Percentiles rank a stretch among this genome's conserved stretches.
These are phyloP conservation scores for Colletotrichum chrysophilum DNA, from an alignment of 2,329 filamentous ascomycete species.

Conservation along the genomic window DNA sequence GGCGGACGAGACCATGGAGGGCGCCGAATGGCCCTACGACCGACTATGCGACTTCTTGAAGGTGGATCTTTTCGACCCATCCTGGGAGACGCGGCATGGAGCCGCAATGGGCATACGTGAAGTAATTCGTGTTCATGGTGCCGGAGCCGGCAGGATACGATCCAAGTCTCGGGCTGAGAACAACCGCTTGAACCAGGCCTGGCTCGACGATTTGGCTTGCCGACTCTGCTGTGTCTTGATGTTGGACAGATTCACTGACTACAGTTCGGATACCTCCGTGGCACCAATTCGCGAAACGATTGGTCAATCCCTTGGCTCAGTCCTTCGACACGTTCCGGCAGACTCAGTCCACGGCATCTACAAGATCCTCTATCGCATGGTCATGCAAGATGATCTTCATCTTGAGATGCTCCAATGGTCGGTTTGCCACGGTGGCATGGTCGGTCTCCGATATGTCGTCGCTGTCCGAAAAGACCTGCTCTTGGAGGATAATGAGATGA, in stretches of 20 bases:
- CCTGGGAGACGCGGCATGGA: conserved; percentile 95
- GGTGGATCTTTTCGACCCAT: conserved; percentile 89
- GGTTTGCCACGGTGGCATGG: conserved; percentile 97
- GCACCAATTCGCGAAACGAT: conserved; percentile 95
- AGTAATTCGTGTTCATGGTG: conserved; percentile 88
- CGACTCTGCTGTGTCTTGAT: conserved; percentile 95
- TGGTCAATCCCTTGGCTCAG: conserved; percentile 89
- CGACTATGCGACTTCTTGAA: conserved; percentile 92
- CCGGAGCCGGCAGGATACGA: conserved; percentile 79
- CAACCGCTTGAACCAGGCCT: conserved; percentile 77
- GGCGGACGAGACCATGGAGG: conserved; percentile 76
- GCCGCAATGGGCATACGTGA: conserved; percentile 95
- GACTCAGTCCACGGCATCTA: conserved; percentile 86
- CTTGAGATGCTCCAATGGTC: conserved; percentile 84
- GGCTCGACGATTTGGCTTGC: conserved; percentile 95
- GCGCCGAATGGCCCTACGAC: conserved; percentile 92
- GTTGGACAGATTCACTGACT: conserved; percentile 96
- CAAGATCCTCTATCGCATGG: conserved; percentile 82
- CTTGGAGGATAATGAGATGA: conserved; percentile 80
- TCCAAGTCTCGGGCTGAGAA: conserved; percentile 78
- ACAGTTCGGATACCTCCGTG: conserved; percentile 95
- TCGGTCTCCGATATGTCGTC: conserved; percentile 92
- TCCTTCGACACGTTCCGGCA: conserved; percentile 82
- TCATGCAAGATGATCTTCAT: conserved; percentile 85
- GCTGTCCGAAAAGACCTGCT: conserved; percentile 93